These are phyloP conservation scores for Pilatotrama ljubarskyi DNA, from an alignment of 768 basidiomycete species.

Conservation along the genomic window DNA sequence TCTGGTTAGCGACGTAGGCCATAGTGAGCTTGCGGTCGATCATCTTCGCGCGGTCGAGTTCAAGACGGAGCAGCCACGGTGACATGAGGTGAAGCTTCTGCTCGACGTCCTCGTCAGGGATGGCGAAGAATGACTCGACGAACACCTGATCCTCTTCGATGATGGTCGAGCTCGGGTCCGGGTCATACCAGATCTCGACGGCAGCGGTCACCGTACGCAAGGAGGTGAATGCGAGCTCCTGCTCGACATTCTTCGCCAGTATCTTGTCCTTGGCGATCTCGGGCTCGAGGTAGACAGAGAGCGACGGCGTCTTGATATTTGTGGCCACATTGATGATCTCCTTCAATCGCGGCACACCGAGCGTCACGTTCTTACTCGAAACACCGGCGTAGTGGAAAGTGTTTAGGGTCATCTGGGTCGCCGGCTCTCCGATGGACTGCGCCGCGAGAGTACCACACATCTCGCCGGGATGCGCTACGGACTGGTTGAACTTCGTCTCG, in stretches of 20 bases:
- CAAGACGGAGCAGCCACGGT: slow-evolving; percentile 95
- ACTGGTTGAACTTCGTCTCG: slow-evolving; percentile 93
- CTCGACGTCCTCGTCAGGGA: slow-evolving; percentile 96
- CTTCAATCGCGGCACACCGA: slow-evolving; percentile 98
- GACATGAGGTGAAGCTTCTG: slow-evolving; percentile 89
- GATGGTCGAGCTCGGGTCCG: slow-evolving; percentile 85
- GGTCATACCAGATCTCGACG: slow-evolving; percentile 98
- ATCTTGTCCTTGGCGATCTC: slow-evolving; percentile 60
- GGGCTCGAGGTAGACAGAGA: slow-evolving; percentile 86
- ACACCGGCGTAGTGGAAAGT: slow-evolving; percentile 99
- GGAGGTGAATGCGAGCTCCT: slow-evolving; percentile 92
- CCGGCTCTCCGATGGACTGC: slow-evolving; percentile 98
- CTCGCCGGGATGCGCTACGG: slow-evolving; percentile 91
- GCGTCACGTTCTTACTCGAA: slow-evolving; percentile 98
- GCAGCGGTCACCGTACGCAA: slow-evolving; percentile 91
- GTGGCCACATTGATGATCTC: slow-evolving; percentile 99
- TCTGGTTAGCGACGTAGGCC: slow-evolving; percentile 90
- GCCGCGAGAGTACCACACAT: slow-evolving; percentile 99
- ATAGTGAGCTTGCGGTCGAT: slow-evolving; percentile 96
- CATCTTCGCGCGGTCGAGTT: slow-evolving; percentile 96
- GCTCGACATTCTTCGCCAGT: slow-evolving; percentile 85
- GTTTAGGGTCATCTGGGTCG: slow-evolving; percentile 99
- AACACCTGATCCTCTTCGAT: slow-evolving; percentile 96
- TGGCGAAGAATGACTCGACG: slow-evolving; percentile 98
- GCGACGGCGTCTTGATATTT: slow-evolving; percentile 97